These are phyloP conservation scores for Suillus clintonianus DNA, from an alignment of 768 basidiomycete species.

Conservation along the genomic window DNA sequence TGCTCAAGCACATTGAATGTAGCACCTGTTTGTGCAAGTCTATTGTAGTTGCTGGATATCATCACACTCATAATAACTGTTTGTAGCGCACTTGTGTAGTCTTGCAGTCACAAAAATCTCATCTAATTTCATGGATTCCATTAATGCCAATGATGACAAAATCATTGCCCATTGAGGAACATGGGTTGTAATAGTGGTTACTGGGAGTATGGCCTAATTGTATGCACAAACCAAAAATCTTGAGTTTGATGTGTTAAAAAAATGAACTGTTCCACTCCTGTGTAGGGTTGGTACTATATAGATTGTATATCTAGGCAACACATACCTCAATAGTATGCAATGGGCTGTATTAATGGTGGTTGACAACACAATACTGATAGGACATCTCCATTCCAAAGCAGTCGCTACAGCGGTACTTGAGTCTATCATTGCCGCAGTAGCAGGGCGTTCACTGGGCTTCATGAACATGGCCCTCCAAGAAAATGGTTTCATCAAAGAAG, in stretches of 20 bases:
- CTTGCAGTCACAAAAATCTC: conserved; percentile 24
- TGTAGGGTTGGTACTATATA: too few relatives aligned
- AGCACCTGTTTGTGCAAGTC: conserved; percentile 31
- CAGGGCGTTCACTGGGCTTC: not conserved
- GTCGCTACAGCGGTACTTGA: conserved; percentile 9
- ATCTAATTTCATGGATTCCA: conserved; percentile 19
- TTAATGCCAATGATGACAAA: conserved; percentile 16
- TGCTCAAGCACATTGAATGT: conserved; percentile 30
- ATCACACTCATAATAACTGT: conserved; percentile 33
- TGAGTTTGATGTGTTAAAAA: conserved; percentile 12
- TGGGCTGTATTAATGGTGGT: conserved; percentile 9
- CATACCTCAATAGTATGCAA: conserved; percentile 6
- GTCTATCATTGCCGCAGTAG: not conserved
- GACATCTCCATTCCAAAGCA: conserved; percentile 10
- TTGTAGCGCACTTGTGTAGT: conserved; percentile 3
- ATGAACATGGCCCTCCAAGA: conserved; percentile 1
- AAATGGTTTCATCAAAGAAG: conserved; percentile 6
- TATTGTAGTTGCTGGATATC: conserved; percentile 31
- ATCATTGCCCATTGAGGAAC: not conserved
- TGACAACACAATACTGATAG: conserved; percentile 5
- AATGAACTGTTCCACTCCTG: conserved; percentile 20
- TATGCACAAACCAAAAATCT: conserved; percentile 16
- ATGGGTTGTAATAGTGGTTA: conserved; percentile 4
- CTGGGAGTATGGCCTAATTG: conserved; percentile 21
- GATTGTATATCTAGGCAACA: not conserved